Conservation (phyloP, 805 yeast genomes). For the Myxozyma geophila region DNA sequence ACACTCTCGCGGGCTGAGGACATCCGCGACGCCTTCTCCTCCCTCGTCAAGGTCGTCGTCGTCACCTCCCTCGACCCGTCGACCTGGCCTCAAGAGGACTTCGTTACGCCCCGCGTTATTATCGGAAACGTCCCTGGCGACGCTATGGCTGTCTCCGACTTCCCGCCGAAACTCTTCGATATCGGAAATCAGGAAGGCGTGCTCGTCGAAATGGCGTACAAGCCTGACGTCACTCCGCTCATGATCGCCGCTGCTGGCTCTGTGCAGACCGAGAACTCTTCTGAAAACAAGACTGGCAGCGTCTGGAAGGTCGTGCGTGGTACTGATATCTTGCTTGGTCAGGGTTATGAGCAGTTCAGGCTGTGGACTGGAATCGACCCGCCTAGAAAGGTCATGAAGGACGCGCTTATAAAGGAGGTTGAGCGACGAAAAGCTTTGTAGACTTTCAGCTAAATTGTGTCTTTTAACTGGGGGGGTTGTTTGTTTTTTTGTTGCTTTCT, state of each 20-base stretch:
- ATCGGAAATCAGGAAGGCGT: constrained; percentile 21
- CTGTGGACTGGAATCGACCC: constrained; percentile 60
- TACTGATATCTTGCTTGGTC: constrained; percentile 87
- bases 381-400: constrained; percentile 35
- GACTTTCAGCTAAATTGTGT: no score
- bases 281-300: constrained; percentile 46
- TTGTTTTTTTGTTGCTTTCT: no score
- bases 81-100: constrained; percentile 17
- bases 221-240: constrained; percentile 83
- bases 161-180: constrained; percentile 23
- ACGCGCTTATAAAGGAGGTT: constrained; percentile 26
- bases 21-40: constrained; percentile 65
- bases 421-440: constrained; percentile 12
- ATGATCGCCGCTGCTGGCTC: constrained; percentile 66
- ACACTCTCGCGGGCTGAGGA: constrained; percentile 67
- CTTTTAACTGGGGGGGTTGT: no score
- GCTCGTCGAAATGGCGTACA: constrained; percentile 91
- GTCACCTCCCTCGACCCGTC: constrained; percentile 21
- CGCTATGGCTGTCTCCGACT: constrained; percentile 6
- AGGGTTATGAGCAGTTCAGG: constrained; percentile 86
- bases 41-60: constrained; percentile 18
- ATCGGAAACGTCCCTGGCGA: constrained; percentile 35
- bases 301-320: constrained; percentile 89
- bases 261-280: no score
- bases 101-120: constrained; percentile 18